Evolutionary conservation across 805 yeast species (phyloP), one percentile per base, ranked within the genome.

Genomic region (Wickerhamomyces hampshirensis): DNA sequence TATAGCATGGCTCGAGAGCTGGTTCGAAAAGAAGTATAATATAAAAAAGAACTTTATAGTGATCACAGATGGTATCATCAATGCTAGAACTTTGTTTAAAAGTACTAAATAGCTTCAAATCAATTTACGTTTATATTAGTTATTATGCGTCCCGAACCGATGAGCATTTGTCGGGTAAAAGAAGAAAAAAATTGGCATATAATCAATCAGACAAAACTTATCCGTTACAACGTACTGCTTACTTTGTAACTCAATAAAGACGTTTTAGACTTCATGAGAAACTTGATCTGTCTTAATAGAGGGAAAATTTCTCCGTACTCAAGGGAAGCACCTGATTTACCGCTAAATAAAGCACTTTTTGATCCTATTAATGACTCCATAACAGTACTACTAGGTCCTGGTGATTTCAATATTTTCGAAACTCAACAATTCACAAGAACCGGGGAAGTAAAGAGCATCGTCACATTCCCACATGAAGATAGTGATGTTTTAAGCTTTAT

Each of bases 361-460:
- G 95, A 87, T 55, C 72, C 84, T 0, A 73, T 84, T 23, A 71
- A 81, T 8, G 93, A 86, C 55, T 73, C 84, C 37, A 66, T 87
- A 26, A 77, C 93, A 0, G 72, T 77, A 44, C 82, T 74, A 1
- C 63, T 84, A 34, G 75, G 77, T 4, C 68, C 76, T 14, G 42
- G 66, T 39, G 84, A 77, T 27, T 66, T 74, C 28, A 74, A 74
- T 16, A 48, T 66, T 6, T 56, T 81, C 34, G 95, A 86, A 59
- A 83, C 84, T n/a, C 93, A 84, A 50, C 89, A 82, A 55, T 75
- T 75, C 48, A 61, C 68, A 63, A 83, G 79, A 55, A 68, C 69
- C 28, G 95, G 95, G 10, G 62, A 66, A n/a, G 62, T 67, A 5
- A 59, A 63, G 26, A 55, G 75, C 1, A 56, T 87, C 33, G 88